Base-by-base conservation (phyloP, 2,329 filamentous ascomycete species). In the Colletotrichum sp. region DNA sequence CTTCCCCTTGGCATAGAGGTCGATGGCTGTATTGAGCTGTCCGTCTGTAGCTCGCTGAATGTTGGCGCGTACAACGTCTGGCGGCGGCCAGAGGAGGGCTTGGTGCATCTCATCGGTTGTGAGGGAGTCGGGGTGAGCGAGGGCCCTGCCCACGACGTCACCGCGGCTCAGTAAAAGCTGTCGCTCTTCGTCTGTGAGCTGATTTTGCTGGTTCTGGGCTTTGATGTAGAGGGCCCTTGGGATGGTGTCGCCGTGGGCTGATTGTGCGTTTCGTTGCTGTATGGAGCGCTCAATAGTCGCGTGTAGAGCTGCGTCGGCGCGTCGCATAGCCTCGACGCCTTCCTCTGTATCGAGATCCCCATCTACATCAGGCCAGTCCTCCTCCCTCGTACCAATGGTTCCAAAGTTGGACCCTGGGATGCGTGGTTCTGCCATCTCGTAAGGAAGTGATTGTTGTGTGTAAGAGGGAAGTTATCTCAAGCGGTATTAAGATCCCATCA, bases 171-270 rank as follows among this genome's bases (percentile, higher is more conserved):
- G 74, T 2, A 79, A 52, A 1, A 78, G 72, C 7, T 36, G 28
- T 9, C 78, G 77, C 24, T 79, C 77, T 7, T 69, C 76, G 13
- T 66, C 30, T 9, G 78, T 78, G n/a, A 79, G 76, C 30, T 76
- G 57, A 16, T 72, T 60, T 10, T 79, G 73, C 26, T 74, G 64
- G 18, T 67, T 43, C 32, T 60, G 52, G 10, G 78, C 78, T 65
- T 79, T 79, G 36, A 72, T 52, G 61, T 78, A 78, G 13, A 79
- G 72, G 1, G 59, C 13, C 16, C 32, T 13, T 34, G 70, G 66
- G 57, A 77, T 74, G n/a, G n/a, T 15, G 6, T 57, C 68, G n/a
- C 55, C 68, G 39, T 57, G 36, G 59, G 57, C 34, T n/a, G 18
- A 34, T 13, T 61, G 57, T 18, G 7, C 24, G 13, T 34, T 16